A percentile compares a stretch with the other conserved stretches of the same genome.
Conservation (phyloP, 176 grass and related monocot genomes). For the Carex parvula region DNA sequence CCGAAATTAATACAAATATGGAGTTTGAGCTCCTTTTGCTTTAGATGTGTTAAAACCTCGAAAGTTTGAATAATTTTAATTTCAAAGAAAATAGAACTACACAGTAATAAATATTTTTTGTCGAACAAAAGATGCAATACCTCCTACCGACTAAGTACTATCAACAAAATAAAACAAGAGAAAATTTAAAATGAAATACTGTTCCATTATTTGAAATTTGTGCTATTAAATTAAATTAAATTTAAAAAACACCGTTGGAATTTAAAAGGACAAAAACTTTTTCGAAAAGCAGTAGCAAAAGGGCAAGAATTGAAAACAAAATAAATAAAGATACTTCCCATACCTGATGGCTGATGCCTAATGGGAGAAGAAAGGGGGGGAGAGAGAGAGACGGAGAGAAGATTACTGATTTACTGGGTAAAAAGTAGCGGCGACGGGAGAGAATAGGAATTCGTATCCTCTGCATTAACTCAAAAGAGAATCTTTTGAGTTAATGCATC, state of each 20-base stretch:
- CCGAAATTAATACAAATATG: background rate
- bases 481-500: no score
- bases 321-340: conserved; percentile 2
- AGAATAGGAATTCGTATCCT: no score
- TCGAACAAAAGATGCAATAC: background rate
- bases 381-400: background rate
- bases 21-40: background rate
- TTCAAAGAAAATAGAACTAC: background rate
- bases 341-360: no score
- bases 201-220: background rate
- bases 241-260: conserved; percentile 1
- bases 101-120: background rate
- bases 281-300: background rate
- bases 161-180: background rate
- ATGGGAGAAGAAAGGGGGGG: background rate
- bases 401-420: background rate
- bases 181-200: background rate
- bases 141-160: background rate
- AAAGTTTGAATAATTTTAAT: background rate
- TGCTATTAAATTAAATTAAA: background rate
- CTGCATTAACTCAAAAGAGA: no score
- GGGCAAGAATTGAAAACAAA: background rate
- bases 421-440: background rate
- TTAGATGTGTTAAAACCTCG: background rate
- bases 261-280: background rate